phyloP scores from a whole-genome alignment of 2,329 filamentous ascomycete species.

The Coniochaeta sp. region DNA sequence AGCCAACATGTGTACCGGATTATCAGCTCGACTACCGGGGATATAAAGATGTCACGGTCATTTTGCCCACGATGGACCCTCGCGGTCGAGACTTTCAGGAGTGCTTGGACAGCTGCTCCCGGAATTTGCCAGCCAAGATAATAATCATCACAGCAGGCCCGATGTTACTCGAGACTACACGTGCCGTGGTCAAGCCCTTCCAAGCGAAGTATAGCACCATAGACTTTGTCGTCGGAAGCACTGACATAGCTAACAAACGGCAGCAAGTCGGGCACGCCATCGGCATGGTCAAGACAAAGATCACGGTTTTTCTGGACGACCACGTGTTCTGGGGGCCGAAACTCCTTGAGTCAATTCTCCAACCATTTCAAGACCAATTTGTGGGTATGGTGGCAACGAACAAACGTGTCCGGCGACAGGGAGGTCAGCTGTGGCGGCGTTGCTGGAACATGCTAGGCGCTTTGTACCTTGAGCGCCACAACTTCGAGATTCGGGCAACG shows the following conservation, averaged over 20 bases:
- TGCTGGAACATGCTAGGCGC: slow-evolving; percentile 50
- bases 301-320: slow-evolving; percentile 44
- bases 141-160: slow-evolving; percentile 38
- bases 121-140: slow-evolving; percentile 29
- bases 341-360: slow-evolving; percentile 35
- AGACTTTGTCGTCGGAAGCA: slow-evolving; percentile 22
- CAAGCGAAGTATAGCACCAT: slow-evolving; percentile 10
- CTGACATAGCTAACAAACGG: slow-evolving; percentile 37
- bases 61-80: slow-evolving; percentile 45
- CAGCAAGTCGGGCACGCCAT: slow-evolving; percentile 36
- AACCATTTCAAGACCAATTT: slow-evolving; percentile 32
- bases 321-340: slow-evolving; percentile 40
- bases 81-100: slow-evolving; percentile 29
- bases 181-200: slow-evolving; percentile 7
- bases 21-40: slow-evolving; percentile 21
- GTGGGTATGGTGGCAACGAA: slow-evolving; percentile 51
- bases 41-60: slow-evolving; percentile 37
- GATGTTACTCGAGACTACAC: slow-evolving; percentile 14
- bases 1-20: slow-evolving; percentile 17
- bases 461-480: slow-evolving; percentile 54
- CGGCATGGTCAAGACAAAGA: slow-evolving; percentile 24
- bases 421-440: slow-evolving; percentile 17
- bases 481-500: slow-evolving; percentile 51
- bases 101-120: slow-evolving; percentile 31
- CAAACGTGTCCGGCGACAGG: slow-evolving; percentile 35